Base-by-base conservation (phyloP, 208 protist species). In the Acanthamoeba royreba region DNA sequence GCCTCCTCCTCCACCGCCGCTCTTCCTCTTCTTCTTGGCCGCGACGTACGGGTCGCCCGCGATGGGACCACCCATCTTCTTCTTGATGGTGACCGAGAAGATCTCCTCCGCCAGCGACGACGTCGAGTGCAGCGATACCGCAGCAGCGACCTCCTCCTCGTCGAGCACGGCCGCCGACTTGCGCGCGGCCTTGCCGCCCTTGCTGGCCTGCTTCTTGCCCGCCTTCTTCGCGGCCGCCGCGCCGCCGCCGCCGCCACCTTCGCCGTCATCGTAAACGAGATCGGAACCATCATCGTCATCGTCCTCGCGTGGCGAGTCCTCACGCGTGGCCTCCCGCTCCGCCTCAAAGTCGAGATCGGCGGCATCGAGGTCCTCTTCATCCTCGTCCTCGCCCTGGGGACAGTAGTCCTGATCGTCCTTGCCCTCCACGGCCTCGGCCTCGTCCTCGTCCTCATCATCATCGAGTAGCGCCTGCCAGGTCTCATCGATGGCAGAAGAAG, bases 41-140 rank as follows among this genome's bases (percentile, higher is more conserved):
- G 72, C 72, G 42, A 83, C 45, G 72, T 83, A 38, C 25, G 72
- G 72, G 28, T 83, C 72, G 72, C 72, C 45, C 35, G 43, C n/a
- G n/a, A n/a, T 83, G 31, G 72, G 72, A 43, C 72, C 72, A 43
- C 72, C 72, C 72, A 83, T 83, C 72, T 83, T 83, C 72, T 83
- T 83, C 72, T 83, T 83, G 5, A 83, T 83, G n/a, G 72, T 83
- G 9, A 83, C 72, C 0, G 72, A 22, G 72, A 83, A 83, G 35
- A 83, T 83, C 42, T 83, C 72, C 7, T 38, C 72, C 1, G 72
- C 72, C 43, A 83, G n/a, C n/a, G n/a, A n/a, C n/a, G n/a, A n/a
- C n/a, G n/a, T n/a, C n/a, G n/a, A n/a, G n/a, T n/a, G 25, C 2
- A 25, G 11, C 5, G 25, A 72, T 35, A 25, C 15, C 61, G n/a